Base-by-base conservation (phyloP, 2,329 filamentous ascomycete genomes). In the Arthroderma sp. region DNA sequence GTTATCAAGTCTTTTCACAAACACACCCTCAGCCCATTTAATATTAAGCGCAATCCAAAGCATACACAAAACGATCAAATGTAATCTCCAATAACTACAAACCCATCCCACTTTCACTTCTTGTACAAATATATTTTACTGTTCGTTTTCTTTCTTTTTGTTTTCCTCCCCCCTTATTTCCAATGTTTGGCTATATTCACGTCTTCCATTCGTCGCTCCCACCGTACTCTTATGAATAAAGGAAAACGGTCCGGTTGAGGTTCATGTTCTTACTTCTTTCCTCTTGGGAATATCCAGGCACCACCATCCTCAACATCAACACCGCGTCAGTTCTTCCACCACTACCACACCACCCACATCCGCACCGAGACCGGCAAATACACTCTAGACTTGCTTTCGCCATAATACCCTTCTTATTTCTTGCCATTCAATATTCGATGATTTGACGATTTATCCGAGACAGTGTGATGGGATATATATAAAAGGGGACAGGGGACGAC, bases 221-320 rank as follows among this genome's bases (percentile, higher is more conserved):
- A 43, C 21, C 33, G 9, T 17, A 38, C 31, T 25, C 51, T 19
- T 31, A 38, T n/a, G 17, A 37, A 23, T n/a, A 54, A 19, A 38
- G 37, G 41, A 54, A 38, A 23, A 37, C 51, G 51, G 31, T 54
- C 51, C 37, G 51, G 33, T 21, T 54, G 51, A 54, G 51, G 19
- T 38, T 54, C 33, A 54, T 54, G n/a, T 54, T 54, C 51, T 54
- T 54, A 54, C 51, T 38, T 54, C 37, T 39, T 54, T 54, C 51
- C 51, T 39, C 37, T 54, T 54, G 51, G 37, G 21, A 54, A 37
- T 38, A 21, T 54, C 51, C 51, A 54, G 51, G 51, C 31, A 38
- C 33, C 51, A 53, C 28, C 49, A 54, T 17, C 51, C 11, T 15
- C 51, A 37, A 19, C 37, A 21, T 17, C 49, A 47, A 23, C 44